phyloP scores from a whole-genome alignment of 78 protist genomes.

The slime mould (Dictyostelium discoideum) region DNA sequence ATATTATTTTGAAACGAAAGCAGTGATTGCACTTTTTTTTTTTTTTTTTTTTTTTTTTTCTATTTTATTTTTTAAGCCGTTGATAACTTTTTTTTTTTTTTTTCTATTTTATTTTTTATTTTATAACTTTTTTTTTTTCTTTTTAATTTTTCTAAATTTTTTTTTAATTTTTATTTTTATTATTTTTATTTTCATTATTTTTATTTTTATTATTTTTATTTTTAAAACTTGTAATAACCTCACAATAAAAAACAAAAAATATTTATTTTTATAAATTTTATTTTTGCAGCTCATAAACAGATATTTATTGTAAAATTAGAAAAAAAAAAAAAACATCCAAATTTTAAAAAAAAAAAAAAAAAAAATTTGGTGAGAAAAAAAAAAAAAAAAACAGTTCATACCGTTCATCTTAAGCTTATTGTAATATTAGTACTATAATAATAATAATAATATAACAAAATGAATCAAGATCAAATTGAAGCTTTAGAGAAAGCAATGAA shows the following conservation, averaged over 20 bases:
- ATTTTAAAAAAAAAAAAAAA: not conserved
- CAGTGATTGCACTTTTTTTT: not conserved
- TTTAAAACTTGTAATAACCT: not conserved
- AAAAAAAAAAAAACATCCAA: not conserved
- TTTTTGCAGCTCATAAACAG: not conserved
- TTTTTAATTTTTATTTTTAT: not conserved
- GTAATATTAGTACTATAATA: too few relatives aligned
- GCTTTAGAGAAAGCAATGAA: slow-evolving; percentile 54
- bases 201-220: too few relatives aligned
- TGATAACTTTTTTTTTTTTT: not conserved
- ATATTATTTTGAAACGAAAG: not conserved
- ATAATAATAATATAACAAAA: not conserved
- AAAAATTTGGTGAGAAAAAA: not conserved
- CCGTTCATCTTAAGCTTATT: not conserved
- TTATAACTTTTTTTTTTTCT: not conserved
- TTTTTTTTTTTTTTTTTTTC: not conserved
- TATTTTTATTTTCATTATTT: too few relatives aligned
- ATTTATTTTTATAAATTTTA: not conserved
- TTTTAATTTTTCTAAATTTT: not conserved
- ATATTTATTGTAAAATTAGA: not conserved
- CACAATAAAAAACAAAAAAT: not conserved
- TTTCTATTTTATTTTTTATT: too few relatives aligned
- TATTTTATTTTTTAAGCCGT: not conserved
- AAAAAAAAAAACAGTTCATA: not conserved
- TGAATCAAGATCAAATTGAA: slow-evolving; percentile 60